Evolutionary conservation across 1,139 yeast species (phyloP).

Genomic region (Candida sp.): DNA sequence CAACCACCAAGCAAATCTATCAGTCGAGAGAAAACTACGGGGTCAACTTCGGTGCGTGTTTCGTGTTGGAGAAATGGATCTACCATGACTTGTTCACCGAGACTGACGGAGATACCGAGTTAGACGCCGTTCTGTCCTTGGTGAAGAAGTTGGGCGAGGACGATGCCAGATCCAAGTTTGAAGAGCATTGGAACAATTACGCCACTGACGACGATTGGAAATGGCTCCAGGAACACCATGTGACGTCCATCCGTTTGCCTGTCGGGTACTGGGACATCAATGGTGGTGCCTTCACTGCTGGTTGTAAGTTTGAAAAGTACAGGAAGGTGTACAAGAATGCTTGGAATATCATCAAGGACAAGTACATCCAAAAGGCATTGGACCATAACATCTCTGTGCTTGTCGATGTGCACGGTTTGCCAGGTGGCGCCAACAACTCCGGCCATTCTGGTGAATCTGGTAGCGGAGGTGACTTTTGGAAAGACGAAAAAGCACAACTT

Average conservation of each 20-base stretch:
- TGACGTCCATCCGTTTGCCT: conserved; percentile 83
- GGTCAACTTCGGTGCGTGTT: conserved; percentile 85
- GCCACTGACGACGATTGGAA: conserved; percentile 77
- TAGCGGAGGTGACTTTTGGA: conserved; percentile 70
- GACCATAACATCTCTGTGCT: conserved; percentile 68
- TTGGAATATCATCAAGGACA: conserved; percentile 62
- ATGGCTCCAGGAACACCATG: conserved; percentile 68
- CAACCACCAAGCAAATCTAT: conserved; percentile 57
- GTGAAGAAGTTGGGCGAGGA: conserved; percentile 55
- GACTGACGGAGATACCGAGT: conserved; percentile 59
- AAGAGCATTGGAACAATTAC: conserved; percentile 72
- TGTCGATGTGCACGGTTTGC: conserved; percentile 88
- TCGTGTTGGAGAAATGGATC: conserved; percentile 81
- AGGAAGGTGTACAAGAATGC: conserved; percentile 66
- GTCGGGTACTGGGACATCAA: conserved; percentile 89
- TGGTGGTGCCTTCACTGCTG: conserved; percentile 60
- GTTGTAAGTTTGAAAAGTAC: conserved; percentile 64
- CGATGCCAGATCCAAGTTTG: conserved; percentile 59
- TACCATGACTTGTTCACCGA: conserved; percentile 60
- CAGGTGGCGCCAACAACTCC: conserved; percentile 90
- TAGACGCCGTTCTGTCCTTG: conserved; percentile 65
- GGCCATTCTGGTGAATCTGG: conserved; percentile 79
- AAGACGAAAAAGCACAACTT: conserved; percentile 43
- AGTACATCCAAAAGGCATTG: conserved; percentile 59
- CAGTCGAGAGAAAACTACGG: conserved; percentile 78